Base-by-base conservation (phyloP, 768 basidiomycete species). In the Cyclocybe cylindracea region DNA sequence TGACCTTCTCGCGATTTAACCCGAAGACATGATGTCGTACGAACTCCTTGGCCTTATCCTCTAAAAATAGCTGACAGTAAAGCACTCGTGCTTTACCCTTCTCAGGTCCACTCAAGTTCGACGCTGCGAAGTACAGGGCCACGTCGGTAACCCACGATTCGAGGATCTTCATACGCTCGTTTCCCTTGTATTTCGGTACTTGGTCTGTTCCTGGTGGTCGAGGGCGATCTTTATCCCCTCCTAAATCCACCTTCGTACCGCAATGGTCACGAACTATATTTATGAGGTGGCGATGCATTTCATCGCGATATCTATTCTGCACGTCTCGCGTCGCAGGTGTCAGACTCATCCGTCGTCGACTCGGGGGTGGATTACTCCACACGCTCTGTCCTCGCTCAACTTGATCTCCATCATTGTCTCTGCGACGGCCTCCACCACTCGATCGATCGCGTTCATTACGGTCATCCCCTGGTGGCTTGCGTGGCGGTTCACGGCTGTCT, bases 91-190 rank as follows among this genome's bases (percentile, higher is more conserved):
- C 39, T 7, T 48, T 39, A 7, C 41, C 47, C 19, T 40, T 39
- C 13, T 48, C 47, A 32, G 47, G 37, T 2, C 47, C 47, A 29
- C 47, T 48, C 39, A 48, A 32, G n/a, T 48, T 39, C 1, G 47
- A 37, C 3, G 41, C 4, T 11, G 47, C 47, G 7, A 48, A 48
- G 4, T 48, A 48, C 1, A 48, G 11, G 0, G 47, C 24, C 16
- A 48, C 47, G 5, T 48, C 39, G 2, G 31, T 39, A 8, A 48
- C 47, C 47, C 47, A 48, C 3, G 37, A 29, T 31, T 48, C 47
- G 0, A 48, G 47, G 0, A 19, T 2, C 4, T 37, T 33, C 47
- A 48, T 48, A 2, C 34, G 24, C 2, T 24, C 19, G 7, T 40
- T 16, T 16, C 16, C 16, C 16, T 16, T 16, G 16, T 16, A 16